These are phyloP conservation scores for Fusarium sp. DNA, from an alignment of 2,329 filamentous ascomycete species.

Conservation along the genomic window DNA sequence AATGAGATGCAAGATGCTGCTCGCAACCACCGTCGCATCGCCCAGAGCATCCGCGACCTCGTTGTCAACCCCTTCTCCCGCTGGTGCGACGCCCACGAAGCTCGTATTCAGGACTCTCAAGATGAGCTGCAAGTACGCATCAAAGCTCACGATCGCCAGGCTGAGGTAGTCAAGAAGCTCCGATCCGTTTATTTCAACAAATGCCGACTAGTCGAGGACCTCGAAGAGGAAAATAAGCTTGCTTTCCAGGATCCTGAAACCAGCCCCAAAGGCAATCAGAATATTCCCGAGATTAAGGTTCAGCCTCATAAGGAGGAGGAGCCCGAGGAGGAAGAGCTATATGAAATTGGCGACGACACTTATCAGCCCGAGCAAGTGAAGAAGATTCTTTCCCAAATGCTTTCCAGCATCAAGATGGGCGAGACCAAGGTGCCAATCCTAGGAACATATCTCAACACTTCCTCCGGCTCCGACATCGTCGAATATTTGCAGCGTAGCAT, in stretches of 20 bases:
- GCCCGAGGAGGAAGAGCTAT: conserved; percentile 80
- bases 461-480: conserved; percentile 89
- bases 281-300: conserved; percentile 88
- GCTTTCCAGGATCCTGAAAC: conserved; percentile 88
- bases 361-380: conserved; percentile 89
- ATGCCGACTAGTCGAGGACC: conserved; percentile 91
- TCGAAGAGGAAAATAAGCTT: conserved; percentile 98
- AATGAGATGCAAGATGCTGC: conserved; percentile 91
- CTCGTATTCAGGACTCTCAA: conserved; percentile 90
- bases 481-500: conserved; percentile 93
- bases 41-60: conserved; percentile 93
- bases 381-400: conserved; percentile 86
- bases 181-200: conserved; percentile 99
- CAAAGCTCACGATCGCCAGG: conserved; percentile 92
- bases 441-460: conserved; percentile 93
- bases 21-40: conserved; percentile 93
- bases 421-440: conserved; percentile 96
- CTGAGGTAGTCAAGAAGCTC: conserved; percentile 89
- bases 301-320: conserved; percentile 71
- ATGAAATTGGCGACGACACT: conserved; percentile 89
- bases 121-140: conserved; percentile 91
- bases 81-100: conserved; percentile 96
- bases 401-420: conserved; percentile 84
- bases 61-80: conserved; percentile 93
- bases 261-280: conserved; percentile 68